Evolutionary conservation across 352 stramenopile genomes (phyloP).

Genomic region (Phytophthora chlamydospora): DNA sequence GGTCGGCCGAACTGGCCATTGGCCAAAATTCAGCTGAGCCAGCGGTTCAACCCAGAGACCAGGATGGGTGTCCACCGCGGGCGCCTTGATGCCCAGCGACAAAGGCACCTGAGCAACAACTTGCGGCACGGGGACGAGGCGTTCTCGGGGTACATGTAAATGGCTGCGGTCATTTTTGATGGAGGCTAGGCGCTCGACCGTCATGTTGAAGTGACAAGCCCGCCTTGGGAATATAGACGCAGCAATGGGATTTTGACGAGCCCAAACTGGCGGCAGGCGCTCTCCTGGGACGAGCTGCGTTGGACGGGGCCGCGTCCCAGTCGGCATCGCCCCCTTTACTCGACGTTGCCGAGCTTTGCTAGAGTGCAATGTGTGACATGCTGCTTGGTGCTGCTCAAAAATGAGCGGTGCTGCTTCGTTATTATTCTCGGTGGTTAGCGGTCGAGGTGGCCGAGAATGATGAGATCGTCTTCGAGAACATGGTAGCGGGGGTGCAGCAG

Average conservation of each 20-base stretch:
- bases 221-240: not conserved
- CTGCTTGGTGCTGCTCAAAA: no score
- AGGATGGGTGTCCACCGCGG: no score
- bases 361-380: no score
- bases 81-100: conserved; percentile 10
- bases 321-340: not conserved
- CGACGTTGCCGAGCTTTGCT: no score
- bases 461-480: conserved; percentile 49
- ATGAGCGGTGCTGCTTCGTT: no score
- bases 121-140: not conserved
- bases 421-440: conserved; percentile 8
- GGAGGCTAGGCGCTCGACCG: not conserved
- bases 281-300: not conserved
- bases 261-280: not conserved
- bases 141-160: no score
- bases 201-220: conserved; percentile 16
- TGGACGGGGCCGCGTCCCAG: conserved; percentile 5
- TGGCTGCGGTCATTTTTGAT: no score
- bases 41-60: not conserved
- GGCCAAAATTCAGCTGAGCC: conserved; percentile 14
- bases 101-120: not conserved
- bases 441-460: conserved; percentile 50
- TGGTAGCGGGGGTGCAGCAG: conserved; percentile 40
- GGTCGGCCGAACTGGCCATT: conserved; percentile 22
- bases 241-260: not conserved